phyloP scores from a whole-genome alignment of 2,329 filamentous ascomycete species.

The Fusarium tjaetaba region DNA sequence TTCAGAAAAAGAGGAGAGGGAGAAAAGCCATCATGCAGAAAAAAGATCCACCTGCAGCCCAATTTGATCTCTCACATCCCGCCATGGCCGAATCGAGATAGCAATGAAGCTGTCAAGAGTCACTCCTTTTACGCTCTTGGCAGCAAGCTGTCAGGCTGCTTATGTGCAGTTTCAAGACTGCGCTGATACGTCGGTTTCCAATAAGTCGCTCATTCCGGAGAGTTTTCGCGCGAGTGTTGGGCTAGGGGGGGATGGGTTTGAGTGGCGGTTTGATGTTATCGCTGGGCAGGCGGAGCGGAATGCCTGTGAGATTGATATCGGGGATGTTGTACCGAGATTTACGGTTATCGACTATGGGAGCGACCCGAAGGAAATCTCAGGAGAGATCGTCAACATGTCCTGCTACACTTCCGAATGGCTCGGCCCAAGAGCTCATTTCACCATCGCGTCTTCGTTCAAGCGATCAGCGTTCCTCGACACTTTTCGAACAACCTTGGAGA shows the following conservation, averaged over 20 bases:
- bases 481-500: constrained; percentile 2
- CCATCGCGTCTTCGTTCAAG: neutral
- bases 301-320: neutral
- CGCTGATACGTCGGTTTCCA: neutral
- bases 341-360: neutral
- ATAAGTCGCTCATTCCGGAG: constrained; percentile 3
- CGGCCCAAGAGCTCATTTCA: constrained; percentile 1
- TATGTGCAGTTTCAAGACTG: constrained; percentile 27
- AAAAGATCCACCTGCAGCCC: constrained; percentile 7
- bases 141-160: constrained; percentile 6
- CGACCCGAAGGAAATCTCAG: neutral
- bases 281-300: neutral
- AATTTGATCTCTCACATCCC: constrained; percentile 24
- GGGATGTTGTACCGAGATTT: neutral
- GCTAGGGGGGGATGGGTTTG: neutral
- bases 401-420: neutral
- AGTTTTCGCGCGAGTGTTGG: constrained; percentile 9
- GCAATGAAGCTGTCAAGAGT: constrained; percentile 19
- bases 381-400: constrained; percentile 12
- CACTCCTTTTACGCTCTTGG: neutral
- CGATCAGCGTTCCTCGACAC: constrained; percentile 20
- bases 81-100: constrained; percentile 9
- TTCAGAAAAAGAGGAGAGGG: neutral
- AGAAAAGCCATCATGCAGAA: neutral
- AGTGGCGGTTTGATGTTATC: neutral